Base-by-base conservation (phyloP, 495 filamentous ascomycete species). In the Viridothelium virens region DNA sequence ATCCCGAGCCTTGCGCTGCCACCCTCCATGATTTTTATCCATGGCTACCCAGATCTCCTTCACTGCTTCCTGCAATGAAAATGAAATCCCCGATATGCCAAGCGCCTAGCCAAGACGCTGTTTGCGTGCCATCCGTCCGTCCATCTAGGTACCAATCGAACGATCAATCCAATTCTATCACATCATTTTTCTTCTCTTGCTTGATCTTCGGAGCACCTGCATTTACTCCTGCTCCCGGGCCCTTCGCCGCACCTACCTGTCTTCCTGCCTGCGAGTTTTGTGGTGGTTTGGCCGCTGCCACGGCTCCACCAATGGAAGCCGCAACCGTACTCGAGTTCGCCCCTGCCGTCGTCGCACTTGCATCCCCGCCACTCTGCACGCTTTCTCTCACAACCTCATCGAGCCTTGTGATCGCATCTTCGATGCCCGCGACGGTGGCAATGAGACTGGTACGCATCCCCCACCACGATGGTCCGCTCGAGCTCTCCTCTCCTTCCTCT, bases 391-490 rank as follows among this genome's bases (percentile, higher is more conserved):
- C 68, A n/a, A 73, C 46, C 47, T 71, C 72, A 50, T 77, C 70
- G 5, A 77, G 62, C 65, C 62, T 71, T 56, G 62, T 56, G 31
- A 77, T 37, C n/a, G 68, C 71, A 6, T 65, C 64, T 11, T 37
- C 64, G 18, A 75, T 65, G 34, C 72, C 74, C 18, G 62, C 65
- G 18, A 72, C 38, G 38, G 70, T 67, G 18, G 75, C 74, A 3
- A 74, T 63, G 16, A 76, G 64, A 3, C 75, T 74, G 31, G 67
- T 74, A 0, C 70, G 65, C 38, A 76, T 37, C 1, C 77, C 77
- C 14, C 56, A 46, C 77, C 77, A 79, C 66, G 67, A 18, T 74
- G 65, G 12, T 69, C 72, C 25, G 47, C 59, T 2, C 65, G 59
- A 7, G 44, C 62, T 62, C 62, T 76, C 25, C 77, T 62, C 18